These are phyloP conservation scores for Boletus rex-veris DNA, from an alignment of 768 basidiomycete species.

Conservation along the genomic window DNA sequence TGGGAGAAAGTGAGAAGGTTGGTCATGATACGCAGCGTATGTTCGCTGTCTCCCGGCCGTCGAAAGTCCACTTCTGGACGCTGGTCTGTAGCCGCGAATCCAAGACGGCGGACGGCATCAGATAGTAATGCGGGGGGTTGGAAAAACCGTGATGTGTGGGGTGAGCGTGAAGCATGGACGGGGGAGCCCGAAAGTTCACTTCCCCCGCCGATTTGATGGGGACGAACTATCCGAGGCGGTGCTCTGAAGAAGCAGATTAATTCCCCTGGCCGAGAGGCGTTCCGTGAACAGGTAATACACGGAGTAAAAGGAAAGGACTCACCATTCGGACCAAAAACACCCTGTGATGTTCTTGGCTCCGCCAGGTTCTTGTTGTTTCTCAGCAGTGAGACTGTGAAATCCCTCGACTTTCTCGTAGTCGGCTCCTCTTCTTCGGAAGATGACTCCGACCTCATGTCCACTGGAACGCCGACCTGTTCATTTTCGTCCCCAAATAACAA, in stretches of 20 bases:
- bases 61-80: constrained; percentile 39
- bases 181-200: constrained; percentile 49
- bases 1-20: constrained; percentile 64
- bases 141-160: constrained; percentile 33
- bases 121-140: constrained; percentile 69
- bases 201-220: constrained; percentile 34
- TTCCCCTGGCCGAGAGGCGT: constrained; percentile 53
- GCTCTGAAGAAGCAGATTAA: constrained; percentile 83
- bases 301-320: constrained; percentile 7
- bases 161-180: constrained; percentile 24
- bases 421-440: constrained; percentile 67
- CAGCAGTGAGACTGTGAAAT: constrained; percentile 51
- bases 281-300: constrained; percentile 1
- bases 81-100: constrained; percentile 58
- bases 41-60: constrained; percentile 48
- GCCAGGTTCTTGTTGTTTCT: constrained; percentile 73
- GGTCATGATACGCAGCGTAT: constrained; percentile 74
- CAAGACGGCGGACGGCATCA: constrained; percentile 68
- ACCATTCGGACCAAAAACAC: constrained; percentile 89
- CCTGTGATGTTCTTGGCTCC: constrained; percentile 84
- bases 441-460: constrained; percentile 52
- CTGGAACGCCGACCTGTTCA: constrained; percentile 38
- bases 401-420: constrained; percentile 40
- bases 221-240: constrained; percentile 68
- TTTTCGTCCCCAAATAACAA: constrained; percentile 69